phyloP scores from a whole-genome alignment of 2,329 filamentous ascomycete species.

The Fusarium penzigii region DNA sequence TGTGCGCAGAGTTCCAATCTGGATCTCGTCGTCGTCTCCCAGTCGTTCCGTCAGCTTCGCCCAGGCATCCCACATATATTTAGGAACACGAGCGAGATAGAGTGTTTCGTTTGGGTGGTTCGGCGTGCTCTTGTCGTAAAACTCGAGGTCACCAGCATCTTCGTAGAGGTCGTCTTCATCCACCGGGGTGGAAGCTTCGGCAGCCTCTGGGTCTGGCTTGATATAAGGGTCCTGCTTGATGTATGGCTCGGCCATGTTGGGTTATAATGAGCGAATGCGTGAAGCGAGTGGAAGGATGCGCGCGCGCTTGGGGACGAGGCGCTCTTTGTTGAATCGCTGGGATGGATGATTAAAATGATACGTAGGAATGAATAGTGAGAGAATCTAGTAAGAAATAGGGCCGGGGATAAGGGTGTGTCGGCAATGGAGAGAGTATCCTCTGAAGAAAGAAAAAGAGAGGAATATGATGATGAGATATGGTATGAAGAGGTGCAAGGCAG shows the following conservation, averaged over 20 bases:
- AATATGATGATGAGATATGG: too few species aligned
- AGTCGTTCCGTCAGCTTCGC: conserved; percentile 53
- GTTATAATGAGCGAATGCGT: conserved; percentile 3
- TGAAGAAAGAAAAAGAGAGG: too few species aligned
- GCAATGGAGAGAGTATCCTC: too few species aligned
- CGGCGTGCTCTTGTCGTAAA: conserved; percentile 48
- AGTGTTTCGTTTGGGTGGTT: conserved; percentile 46
- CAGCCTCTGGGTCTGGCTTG: conserved; percentile 52
- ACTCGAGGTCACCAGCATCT: conserved; percentile 58
- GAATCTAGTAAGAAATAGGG: too few species aligned
- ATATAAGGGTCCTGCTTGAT: conserved; percentile 48
- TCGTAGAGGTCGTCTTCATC: conserved; percentile 70
- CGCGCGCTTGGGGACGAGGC: neutral
- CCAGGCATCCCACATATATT: conserved; percentile 82
- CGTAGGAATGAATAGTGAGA: too few species aligned
- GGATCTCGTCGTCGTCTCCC: conserved; percentile 79
- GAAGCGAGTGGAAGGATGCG: conserved; percentile 4
- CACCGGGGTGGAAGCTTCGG: conserved; percentile 43
- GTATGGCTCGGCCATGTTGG: conserved; percentile 36
- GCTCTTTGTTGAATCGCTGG: neutral
- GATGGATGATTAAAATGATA: too few species aligned
- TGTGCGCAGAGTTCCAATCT: conserved; percentile 72
- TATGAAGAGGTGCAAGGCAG: too few species aligned
- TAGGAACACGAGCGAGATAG: conserved; percentile 78
- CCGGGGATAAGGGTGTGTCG: too few species aligned